Evolutionary conservation across 2,329 filamentous ascomycete genomes (phyloP), one percentile per base, ranked within the genome.

Genomic region (Ramichloridium luteum): DNA sequence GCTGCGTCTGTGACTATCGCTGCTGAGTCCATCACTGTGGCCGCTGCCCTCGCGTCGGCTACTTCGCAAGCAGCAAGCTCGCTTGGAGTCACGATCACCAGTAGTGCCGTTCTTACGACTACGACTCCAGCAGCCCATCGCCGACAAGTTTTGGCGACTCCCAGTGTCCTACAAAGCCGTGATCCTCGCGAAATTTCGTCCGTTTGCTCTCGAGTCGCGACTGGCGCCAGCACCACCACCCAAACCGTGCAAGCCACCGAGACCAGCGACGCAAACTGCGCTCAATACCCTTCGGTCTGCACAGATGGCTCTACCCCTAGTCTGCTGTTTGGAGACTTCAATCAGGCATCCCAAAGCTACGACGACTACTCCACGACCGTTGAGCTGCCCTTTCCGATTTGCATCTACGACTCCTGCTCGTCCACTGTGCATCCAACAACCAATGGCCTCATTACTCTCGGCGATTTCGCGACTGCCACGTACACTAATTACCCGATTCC

Each of bases 311-410:
- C 20, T 23, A 23, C 8, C 20, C 20, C 20, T 8, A 23, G 20
- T 23, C 20, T 23, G 8, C 8, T 23, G 8, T 23, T 23, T n/a
- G 20, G 20, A 23, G 20, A 23, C 20, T 23, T 23, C n/a, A 23
- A 8, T n/a, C 8, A n/a, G n/a, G 20, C 20, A n/a, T 8, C 20
- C n/a, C 8, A 23, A 8, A 8, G 8, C n/a, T 23, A 23, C 20
- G 20, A 23, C n/a, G 20, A 23, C 20, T 23, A 23, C 20, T 8
- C 8, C n/a, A 8, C 20, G 20, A 23, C 20, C 20, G n/a, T 23
- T n/a, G 20, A 23, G 20, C 20, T 23, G n/a, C 20, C 20, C n/a
- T 23, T 23, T 23, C 20, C 20, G 20, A 23, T 23, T n/a, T 23
- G 20, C 20, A 23, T 23, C 20, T 23, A 23, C n/a, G 20, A 23